Evolutionary conservation across 208 protist species (phyloP), one percentile per base, ranked within the genome.

Genomic region (Naegleria fowleri): DNA sequence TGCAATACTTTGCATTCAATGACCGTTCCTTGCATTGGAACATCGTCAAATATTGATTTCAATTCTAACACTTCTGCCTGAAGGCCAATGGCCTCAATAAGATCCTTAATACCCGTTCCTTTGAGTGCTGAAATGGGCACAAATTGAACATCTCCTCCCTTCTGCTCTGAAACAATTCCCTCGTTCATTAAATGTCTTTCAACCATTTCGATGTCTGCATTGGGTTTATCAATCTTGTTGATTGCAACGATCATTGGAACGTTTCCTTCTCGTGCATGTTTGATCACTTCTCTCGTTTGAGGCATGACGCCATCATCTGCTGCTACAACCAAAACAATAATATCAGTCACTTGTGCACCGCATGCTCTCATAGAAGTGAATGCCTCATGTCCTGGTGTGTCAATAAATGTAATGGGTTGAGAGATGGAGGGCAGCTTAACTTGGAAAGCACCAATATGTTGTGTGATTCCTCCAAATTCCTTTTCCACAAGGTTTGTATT

Each of bases 391-490:
- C 98, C 98, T 3, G 98, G 98, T 0, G 98, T 99, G 94, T 99
- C 98, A 90, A 99, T 97, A 92, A 99, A 99, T 0, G 98, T 99
- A 85, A 99, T 96, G 22, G 48, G 22, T 51, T 95, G 58, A 33
- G 92, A 93, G 38, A 93, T 93, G 38, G 94, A 88, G 93, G 93
- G 16, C 91, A 94, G 86, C 16, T 59, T 41, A 4, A 94, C 55
- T 86, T 93, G 91, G 90, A 98, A 99, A 9, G 97, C 97, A 83
- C 97, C 98, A 88, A 99, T 97, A 90, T 97, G 96, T 93, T 99
- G 98, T 51, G 98, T 99, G 92, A 99, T 99, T n/a, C 98, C 98
- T 67, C 98, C 98, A 3, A 97, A 98, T 95, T 99, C 98, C 5
- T 93, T 91, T 2, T 96, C 94, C 0, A 96, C 98, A 9, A 99